Evolutionary conservation across 768 basidiomycete genomes (phyloP), one percentile per base, ranked within the genome.

Genomic region (Daedalea quercina): DNA sequence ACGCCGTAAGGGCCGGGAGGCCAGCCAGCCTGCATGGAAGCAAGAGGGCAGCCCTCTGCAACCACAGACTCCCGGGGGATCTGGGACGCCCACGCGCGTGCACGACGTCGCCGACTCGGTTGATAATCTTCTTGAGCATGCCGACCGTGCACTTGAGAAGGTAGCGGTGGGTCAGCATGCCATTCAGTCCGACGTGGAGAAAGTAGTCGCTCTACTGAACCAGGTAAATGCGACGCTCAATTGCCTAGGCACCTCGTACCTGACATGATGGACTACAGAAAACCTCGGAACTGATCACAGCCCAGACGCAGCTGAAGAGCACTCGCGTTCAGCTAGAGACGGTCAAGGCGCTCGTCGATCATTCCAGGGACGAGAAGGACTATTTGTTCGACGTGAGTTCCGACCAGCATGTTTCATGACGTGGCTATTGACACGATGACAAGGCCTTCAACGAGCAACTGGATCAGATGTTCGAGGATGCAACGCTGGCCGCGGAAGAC

Each of bases 391-490:
- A 93, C 76, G 92, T 93, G 40, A 61, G 77, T 64, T 15, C 53
- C 54, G 52, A 56, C 35, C 25, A 19, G 24, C 25, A 42, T 20
- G 25, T 28, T 20, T 8, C 17, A 6, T 17, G 11, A 26, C 24
- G 9, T 28, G 8, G 33, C 25, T 3, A 3, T 22, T 31, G 49
- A 31, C 33, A 17, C 26, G 22, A 25, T 50, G 23, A 34, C 15
- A 33, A 94, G 92, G 88, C 90, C 2, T 94, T 96, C 72, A 95
- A 96, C 65, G 91, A 93, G 64, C 93, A 95, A 65, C 76, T 96
- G 28, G 92, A 94, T 58, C 82, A 80, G 17, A 90, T 95, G 89
- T 95, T 84, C 68, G 85, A 87, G 47, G 90, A 94, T 54, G 81
- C 80, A 24, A 80, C 86, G 54, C 78, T 94, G 46, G 90, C 93